A percentile compares a stretch with the other conserved stretches of the same genome.
Conservation (phyloP, 1,284 basidiomycete species). For the Papiliotrema laurentii region DNA sequence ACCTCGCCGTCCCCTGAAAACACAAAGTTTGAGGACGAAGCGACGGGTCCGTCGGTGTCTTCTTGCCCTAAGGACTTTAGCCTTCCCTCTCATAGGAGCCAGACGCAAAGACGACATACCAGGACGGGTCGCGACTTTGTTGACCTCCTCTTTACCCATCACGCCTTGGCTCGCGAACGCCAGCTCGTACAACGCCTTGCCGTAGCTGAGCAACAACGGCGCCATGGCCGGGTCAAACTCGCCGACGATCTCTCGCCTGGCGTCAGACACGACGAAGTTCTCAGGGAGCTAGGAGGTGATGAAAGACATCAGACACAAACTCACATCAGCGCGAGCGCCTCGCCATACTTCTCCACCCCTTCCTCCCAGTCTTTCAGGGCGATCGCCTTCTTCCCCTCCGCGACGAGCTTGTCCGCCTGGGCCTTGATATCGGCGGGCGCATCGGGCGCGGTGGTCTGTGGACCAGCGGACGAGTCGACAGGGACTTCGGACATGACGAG, state of each 20-base stretch:
- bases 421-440: conserved; percentile 18
- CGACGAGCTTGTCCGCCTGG: conserved; percentile 33
- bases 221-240: conserved; percentile 73
- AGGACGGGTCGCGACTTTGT: conserved; percentile 50
- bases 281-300: neutral
- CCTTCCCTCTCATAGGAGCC: neutral
- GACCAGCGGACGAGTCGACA: neutral
- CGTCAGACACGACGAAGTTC: conserved; percentile 3
- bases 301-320: neutral
- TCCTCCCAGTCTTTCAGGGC: conserved; percentile 82
- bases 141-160: conserved; percentile 67
- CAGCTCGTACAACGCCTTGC: conserved; percentile 80
- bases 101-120: neutral
- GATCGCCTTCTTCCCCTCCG: conserved; percentile 58
- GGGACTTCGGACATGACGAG: no score
- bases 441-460: no score
- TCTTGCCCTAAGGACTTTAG: neutral
- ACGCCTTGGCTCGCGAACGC: conserved; percentile 74
- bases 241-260: conserved; percentile 58
- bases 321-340: conserved; percentile 75
- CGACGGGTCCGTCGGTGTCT: conserved; percentile 7
- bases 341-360: conserved; percentile 76
- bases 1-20: conserved; percentile 31
- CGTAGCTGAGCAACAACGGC: conserved; percentile 78
- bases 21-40: conserved; percentile 23